phyloP scores from a whole-genome alignment of 371 early-diverging fungal species.

The Mortierella sp. region DNA sequence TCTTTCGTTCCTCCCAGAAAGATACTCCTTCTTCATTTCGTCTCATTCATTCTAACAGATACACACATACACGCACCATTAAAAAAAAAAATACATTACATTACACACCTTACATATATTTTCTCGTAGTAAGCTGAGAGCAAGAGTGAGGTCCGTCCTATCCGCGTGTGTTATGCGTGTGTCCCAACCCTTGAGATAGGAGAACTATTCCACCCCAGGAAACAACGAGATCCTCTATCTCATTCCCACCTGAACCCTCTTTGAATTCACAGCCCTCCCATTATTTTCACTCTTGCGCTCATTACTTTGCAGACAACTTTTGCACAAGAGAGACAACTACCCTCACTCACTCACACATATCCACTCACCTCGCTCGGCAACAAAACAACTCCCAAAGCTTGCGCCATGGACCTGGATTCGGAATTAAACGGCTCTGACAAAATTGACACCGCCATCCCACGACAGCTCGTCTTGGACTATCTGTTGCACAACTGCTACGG shows the following conservation, averaged over 20 bases:
- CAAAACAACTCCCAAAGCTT: not conserved
- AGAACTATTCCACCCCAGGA: not conserved
- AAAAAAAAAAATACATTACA: not conserved
- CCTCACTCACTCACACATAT: conserved; percentile 1
- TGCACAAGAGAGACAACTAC: not conserved
- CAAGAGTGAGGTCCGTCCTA: not conserved
- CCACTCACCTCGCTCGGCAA: not conserved
- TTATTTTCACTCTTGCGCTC: not conserved
- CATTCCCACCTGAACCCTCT: not conserved
- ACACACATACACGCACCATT: not conserved
- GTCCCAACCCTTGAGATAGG: not conserved
- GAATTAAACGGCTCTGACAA: conserved; percentile 41
- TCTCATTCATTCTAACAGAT: not conserved
- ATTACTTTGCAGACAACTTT: not conserved
- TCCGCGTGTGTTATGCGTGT: not conserved
- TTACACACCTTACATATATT: not conserved
- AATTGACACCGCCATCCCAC: conserved; percentile 53
- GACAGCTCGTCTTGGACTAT: conserved; percentile 64
- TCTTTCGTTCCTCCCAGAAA: no score
- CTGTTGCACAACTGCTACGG: conserved; percentile 72
- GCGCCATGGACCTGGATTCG: conserved; percentile 50
- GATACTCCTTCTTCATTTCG: not conserved
- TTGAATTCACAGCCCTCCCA: not conserved
- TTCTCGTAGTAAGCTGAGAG: not conserved
- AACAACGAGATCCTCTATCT: not conserved